Conservation (phyloP, 257 asterid species). For the Euphrasia confusa region DNA sequence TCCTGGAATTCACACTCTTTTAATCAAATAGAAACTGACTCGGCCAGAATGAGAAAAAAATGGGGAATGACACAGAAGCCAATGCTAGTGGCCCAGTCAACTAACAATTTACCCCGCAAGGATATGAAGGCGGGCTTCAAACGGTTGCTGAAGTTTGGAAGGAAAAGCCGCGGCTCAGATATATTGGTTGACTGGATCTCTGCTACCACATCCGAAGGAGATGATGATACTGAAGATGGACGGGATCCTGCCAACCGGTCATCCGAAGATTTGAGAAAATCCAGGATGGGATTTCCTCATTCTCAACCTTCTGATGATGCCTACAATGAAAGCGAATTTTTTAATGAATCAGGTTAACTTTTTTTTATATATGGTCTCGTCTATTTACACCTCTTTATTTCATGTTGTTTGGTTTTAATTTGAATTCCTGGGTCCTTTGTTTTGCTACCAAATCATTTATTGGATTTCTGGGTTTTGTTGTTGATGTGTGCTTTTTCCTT, state of each 20-base stretch:
- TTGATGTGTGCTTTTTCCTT: conserved; percentile 19
- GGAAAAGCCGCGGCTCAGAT: conserved; percentile 72
- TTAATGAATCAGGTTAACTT: conserved; percentile 58
- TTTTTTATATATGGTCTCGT: conserved; percentile 11
- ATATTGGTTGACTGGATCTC: conserved; percentile 84
- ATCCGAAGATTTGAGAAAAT: conserved; percentile 77
- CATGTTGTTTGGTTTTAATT: conserved; percentile 12
- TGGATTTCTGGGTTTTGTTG: conserved; percentile 2
- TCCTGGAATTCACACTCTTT: conserved; percentile 70
- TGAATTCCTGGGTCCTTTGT: too few species aligned
- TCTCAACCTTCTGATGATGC: conserved; percentile 72
- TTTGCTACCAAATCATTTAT: neutral
- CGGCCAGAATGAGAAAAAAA: conserved; percentile 62
- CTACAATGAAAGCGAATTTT: conserved; percentile 60
- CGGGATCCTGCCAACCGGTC: conserved; percentile 64
- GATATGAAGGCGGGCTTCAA: conserved; percentile 82
- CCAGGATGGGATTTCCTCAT: conserved; percentile 76
- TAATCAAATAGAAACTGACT: conserved; percentile 53
- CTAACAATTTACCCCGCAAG: conserved; percentile 52
- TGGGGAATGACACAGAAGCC: conserved; percentile 33
- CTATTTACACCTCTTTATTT: neutral
- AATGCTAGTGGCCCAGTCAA: conserved; percentile 36
- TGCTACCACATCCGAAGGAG: conserved; percentile 96
- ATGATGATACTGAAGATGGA: conserved; percentile 87
- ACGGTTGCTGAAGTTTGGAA: conserved; percentile 72